Evolutionary conservation across 169 alveolate genomes (phyloP).

Genomic region (Cryptosporidium xiaoi): DNA sequence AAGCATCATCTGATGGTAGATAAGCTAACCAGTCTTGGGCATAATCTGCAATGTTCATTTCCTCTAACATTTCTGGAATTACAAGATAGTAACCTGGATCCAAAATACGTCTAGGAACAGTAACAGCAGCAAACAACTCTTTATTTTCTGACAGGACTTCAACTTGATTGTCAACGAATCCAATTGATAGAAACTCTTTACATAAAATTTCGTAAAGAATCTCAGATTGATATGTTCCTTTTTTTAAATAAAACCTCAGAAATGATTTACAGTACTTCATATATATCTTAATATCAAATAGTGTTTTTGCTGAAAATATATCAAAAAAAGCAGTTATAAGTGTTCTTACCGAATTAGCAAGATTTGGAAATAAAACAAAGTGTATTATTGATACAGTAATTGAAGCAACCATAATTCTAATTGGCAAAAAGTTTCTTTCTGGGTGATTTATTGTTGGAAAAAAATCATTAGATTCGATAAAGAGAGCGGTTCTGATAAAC

Average conservation of each 20-base stretch:
- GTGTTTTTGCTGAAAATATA: background rate
- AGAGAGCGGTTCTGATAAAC: too few relatives aligned
- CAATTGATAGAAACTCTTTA: conserved; percentile 45
- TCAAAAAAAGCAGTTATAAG: background rate
- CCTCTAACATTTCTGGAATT: background rate
- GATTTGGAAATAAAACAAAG: background rate
- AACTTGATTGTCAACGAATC: conserved; percentile 26
- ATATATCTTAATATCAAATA: background rate
- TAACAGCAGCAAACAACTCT: background rate
- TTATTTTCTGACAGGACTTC: conserved; percentile 5
- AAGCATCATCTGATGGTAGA: too few relatives aligned
- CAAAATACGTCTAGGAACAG: conserved; percentile 2
- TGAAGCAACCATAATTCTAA: background rate
- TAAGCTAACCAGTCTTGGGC: too few relatives aligned
- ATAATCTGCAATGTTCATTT: too few relatives aligned
- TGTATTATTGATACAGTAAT: background rate
- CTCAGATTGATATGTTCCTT: background rate
- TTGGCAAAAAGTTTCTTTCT: background rate
- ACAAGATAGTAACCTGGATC: conserved; percentile 31
- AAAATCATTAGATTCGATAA: too few relatives aligned
- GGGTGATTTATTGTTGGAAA: background rate
- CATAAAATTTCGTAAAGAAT: conserved; percentile 20
- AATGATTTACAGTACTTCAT: background rate
- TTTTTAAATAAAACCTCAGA: background rate
- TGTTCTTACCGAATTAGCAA: background rate